A percentile compares a stretch with the other conserved stretches of the same genome.
Conservation (phyloP, 768 basidiomycete genomes). For the Fomitopsis pulvina region DNA sequence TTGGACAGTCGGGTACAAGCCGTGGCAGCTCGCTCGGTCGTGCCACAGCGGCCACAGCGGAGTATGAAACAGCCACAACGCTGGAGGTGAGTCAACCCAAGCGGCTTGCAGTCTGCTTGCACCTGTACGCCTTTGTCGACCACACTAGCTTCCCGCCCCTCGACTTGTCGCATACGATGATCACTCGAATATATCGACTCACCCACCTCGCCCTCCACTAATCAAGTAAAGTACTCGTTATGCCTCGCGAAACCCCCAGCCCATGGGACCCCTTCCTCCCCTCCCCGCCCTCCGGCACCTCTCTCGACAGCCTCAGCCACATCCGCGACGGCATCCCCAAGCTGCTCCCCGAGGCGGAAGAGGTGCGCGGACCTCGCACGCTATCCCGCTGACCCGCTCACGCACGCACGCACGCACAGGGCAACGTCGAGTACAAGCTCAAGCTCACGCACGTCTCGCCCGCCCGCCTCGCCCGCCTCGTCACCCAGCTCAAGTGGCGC, state of each 20-base stretch:
- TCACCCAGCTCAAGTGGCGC: slow-evolving; percentile 95
- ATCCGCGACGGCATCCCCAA: slow-evolving; percentile 41
- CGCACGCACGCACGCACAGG: slow-evolving; percentile 31
- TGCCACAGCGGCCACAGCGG: too few relatives aligned
- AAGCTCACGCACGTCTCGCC: slow-evolving; percentile 77
- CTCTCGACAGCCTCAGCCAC: slow-evolving; percentile 22
- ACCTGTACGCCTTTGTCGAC: too few relatives aligned
- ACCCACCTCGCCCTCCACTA: slow-evolving; percentile 5
- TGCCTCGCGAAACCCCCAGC: slow-evolving; percentile 83
- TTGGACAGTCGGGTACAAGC: too few relatives aligned
- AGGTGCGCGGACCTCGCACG: slow-evolving; percentile 25
- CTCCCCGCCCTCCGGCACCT: slow-evolving; percentile 35
- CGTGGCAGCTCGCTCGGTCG: neutral
- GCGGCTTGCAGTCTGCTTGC: too few relatives aligned
- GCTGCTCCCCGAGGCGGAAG: slow-evolving; percentile 72
- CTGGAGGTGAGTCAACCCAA: too few relatives aligned
- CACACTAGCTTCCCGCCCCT: too few relatives aligned
- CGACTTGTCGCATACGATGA: slow-evolving; percentile 45
- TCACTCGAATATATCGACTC: slow-evolving; percentile 53
- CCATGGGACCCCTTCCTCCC: slow-evolving; percentile 80
- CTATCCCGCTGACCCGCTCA: neutral
- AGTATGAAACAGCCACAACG: too few relatives aligned
- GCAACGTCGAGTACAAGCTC: slow-evolving; percentile 93
- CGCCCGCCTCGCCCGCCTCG: slow-evolving; percentile 73
- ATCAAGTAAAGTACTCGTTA: slow-evolving; percentile 20